Percentiles rank a stretch among this genome's conserved stretches.
These are phyloP conservation scores for Chlamydomonas reinhardtii DNA, from an alignment of 163 green algal genomes.

Conservation along the genomic window DNA sequence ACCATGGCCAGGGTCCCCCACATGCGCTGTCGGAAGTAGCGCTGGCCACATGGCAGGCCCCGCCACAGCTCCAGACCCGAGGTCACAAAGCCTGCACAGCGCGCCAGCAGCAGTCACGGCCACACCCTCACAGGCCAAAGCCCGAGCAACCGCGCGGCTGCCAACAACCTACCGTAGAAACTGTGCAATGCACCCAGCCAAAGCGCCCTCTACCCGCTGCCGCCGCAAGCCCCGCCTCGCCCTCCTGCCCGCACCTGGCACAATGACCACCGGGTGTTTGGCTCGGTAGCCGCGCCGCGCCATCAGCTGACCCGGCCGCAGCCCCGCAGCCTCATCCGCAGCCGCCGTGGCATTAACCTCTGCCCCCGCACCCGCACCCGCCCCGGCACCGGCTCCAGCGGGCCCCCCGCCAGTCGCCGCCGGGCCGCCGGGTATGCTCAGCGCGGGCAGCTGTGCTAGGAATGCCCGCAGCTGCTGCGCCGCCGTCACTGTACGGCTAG, in stretches of 20 bases:
- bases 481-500: background rate
- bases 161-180: too few species aligned
- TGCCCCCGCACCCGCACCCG: background rate
- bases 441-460: conserved; percentile 29
- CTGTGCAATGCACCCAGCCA: too few species aligned
- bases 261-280: conserved; percentile 80
- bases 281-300: conserved; percentile 45
- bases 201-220: too few species aligned
- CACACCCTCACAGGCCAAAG: background rate
- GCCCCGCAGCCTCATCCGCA: background rate
- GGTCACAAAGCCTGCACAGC: conserved; percentile 77
- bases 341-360: background rate
- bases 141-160: too few species aligned
- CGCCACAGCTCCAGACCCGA: conserved; percentile 85
- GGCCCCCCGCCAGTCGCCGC: background rate
- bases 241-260: conserved; percentile 55
- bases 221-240: background rate
- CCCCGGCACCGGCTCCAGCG: too few species aligned
- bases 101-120: too few species aligned
- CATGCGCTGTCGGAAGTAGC: conserved; percentile 83
- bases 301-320: conserved; percentile 32
- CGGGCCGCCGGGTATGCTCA: background rate
- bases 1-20: conserved; percentile 81
- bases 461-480: background rate
- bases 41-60: conserved; percentile 69